phyloP scores from a whole-genome alignment of 2,329 filamentous ascomycete species.

The Botryotinia narcissicola region DNA sequence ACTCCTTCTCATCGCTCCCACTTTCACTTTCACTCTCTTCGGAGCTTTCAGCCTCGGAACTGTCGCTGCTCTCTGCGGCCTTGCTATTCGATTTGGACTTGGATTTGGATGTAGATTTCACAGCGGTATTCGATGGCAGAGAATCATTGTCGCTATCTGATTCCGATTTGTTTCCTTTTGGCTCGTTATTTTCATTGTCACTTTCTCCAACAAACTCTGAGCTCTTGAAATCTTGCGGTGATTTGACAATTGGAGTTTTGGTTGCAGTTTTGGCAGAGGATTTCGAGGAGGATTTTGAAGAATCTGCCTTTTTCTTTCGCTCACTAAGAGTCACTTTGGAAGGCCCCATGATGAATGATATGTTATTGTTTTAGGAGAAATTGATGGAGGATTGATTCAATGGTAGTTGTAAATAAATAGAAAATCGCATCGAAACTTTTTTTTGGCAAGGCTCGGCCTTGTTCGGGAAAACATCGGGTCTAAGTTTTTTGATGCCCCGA shows the following conservation, averaged over 20 bases:
- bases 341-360: constrained; percentile 23
- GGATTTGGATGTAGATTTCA: constrained; percentile 3
- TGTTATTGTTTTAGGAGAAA: background rate
- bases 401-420: background rate
- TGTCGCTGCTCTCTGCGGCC: constrained; percentile 24
- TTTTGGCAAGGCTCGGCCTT: constrained; percentile 21
- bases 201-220: constrained; percentile 35
- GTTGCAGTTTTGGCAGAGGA: constrained; percentile 1
- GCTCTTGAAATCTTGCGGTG: constrained; percentile 30
- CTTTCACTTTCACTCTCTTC: constrained; percentile 30
- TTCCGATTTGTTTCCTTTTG: constrained; percentile 23
- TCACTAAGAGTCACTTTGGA: constrained; percentile 26
- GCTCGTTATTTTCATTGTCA: constrained; percentile 32
- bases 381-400: constrained; percentile 10
- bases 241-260: constrained; percentile 13
- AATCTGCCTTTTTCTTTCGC: constrained; percentile 25
- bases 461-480: constrained; percentile 22
- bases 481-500: constrained; percentile 22
- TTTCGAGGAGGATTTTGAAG: constrained; percentile 23
- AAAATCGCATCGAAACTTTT: constrained; percentile 23
- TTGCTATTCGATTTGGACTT: constrained; percentile 32
- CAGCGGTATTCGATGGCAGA: constrained; percentile 24
- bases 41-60: constrained; percentile 33
- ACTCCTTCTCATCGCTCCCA: constrained; percentile 35
- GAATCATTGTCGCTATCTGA: constrained; percentile 31